Evolutionary conservation across 1,139 yeast species (phyloP).

Genomic region (Diutina scorzettiae): DNA sequence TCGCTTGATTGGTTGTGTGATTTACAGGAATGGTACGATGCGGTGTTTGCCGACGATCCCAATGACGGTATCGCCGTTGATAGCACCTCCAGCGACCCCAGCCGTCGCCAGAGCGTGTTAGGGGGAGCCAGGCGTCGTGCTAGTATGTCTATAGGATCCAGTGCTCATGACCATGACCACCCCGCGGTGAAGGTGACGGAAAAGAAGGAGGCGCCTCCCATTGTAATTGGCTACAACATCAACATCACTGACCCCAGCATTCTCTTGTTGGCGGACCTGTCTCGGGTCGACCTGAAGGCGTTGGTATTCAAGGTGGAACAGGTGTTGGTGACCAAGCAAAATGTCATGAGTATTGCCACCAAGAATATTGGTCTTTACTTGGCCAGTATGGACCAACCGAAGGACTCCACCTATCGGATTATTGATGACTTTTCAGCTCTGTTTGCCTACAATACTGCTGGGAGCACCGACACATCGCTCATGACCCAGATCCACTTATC

Average conservation of each 20-base stretch:
- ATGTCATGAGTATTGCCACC: slow-evolving; percentile 52
- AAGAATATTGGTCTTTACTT: slow-evolving; percentile 81
- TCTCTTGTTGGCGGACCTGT: slow-evolving; percentile 71
- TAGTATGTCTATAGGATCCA: background rate
- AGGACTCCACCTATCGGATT: slow-evolving; percentile 51
- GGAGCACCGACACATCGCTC: slow-evolving; percentile 43
- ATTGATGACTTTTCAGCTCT: slow-evolving; percentile 84
- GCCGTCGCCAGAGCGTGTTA: background rate
- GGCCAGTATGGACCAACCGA: slow-evolving; percentile 58
- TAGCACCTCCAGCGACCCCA: background rate
- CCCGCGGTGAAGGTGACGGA: background rate
- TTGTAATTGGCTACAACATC: slow-evolving; percentile 41
- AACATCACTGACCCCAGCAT: slow-evolving; percentile 73
- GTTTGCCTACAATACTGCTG: slow-evolving; percentile 60
- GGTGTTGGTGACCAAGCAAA: slow-evolving; percentile 57
- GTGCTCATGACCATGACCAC: background rate
- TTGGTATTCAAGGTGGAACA: slow-evolving; percentile 84
- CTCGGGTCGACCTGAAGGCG: slow-evolving; percentile 63
- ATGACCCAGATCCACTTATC: slow-evolving; percentile 58
- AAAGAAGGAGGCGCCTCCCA: background rate
- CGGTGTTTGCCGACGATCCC: background rate
- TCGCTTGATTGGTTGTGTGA: slow-evolving; percentile 84
- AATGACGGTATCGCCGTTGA: background rate
- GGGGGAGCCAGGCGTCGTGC: slow-evolving; percentile 2
- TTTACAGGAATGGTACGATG: slow-evolving; percentile 29